Percentiles rank a stretch among this genome's conserved stretches.
These are phyloP conservation scores for Inga laurina DNA, from an alignment of 306 rosid species.

Conservation along the genomic window DNA sequence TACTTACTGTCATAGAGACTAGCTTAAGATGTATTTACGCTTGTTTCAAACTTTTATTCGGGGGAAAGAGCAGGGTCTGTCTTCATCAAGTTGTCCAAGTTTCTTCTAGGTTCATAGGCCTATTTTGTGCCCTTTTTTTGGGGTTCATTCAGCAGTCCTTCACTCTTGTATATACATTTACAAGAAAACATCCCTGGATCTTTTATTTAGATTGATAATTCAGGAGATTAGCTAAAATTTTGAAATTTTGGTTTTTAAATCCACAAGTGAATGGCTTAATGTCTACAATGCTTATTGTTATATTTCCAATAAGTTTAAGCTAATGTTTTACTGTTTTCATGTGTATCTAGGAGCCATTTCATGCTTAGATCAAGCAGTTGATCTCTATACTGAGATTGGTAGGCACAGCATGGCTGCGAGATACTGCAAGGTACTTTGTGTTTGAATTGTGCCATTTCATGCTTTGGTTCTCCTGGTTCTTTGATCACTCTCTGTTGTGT, in stretches of 20 bases:
- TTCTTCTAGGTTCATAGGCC: conserved; percentile 30
- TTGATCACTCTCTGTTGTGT: neutral
- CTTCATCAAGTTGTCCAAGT: conserved; percentile 47
- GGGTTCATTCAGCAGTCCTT: neutral
- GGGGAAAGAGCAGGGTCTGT: conserved; percentile 54
- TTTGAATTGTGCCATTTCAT: neutral
- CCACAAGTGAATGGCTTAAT: neutral
- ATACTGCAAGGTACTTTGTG: conserved; percentile 46
- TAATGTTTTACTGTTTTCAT: conserved; percentile 21
- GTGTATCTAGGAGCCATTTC: conserved; percentile 44
- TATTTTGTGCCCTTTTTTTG: neutral
- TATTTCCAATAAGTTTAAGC: neutral
- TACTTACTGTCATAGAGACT: neutral
- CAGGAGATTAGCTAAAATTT: neutral
- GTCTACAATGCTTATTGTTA: neutral
- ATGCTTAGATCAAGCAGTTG: conserved; percentile 52
- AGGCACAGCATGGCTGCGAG: conserved; percentile 50
- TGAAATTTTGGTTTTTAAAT: neutral
- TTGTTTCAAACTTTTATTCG: conserved; percentile 23
- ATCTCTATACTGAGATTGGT: conserved; percentile 49
- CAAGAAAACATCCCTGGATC: conserved; percentile 43
- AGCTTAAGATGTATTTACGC: neutral
- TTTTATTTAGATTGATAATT: neutral
- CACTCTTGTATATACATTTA: conserved; percentile 37
- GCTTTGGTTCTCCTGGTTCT: conserved; percentile 3